These are phyloP conservation scores for Calendula officinalis DNA, from an alignment of 129 eudicot genomes.

Conservation along the genomic window DNA sequence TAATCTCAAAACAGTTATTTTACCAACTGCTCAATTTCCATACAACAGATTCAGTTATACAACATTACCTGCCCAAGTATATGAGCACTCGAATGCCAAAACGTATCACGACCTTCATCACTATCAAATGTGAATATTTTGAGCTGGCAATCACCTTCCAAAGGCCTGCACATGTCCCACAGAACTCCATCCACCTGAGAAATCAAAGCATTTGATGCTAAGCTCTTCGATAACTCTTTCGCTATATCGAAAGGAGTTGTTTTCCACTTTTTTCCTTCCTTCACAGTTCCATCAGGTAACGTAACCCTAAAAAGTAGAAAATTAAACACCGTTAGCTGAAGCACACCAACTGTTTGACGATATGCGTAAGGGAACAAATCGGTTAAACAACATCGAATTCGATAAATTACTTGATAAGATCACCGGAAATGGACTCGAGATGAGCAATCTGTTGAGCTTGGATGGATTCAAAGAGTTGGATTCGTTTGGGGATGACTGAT, in stretches of 20 bases:
- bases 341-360: constrained; percentile 20
- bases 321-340: neutral
- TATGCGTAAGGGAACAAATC: neutral
- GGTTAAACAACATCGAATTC: neutral
- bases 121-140: constrained; percentile 59
- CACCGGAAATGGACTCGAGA: constrained; percentile 47
- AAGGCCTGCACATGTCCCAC: constrained; percentile 91
- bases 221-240: constrained; percentile 62
- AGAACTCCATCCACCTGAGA: constrained; percentile 71
- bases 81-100: constrained; percentile 98
- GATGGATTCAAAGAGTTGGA: constrained; percentile 53
- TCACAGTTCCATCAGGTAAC: constrained; percentile 71
- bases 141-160: constrained; percentile 75
- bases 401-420: constrained; percentile 50
- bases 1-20: constrained; percentile 12
- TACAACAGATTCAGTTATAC: neutral
- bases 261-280: constrained; percentile 82
- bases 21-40: neutral
- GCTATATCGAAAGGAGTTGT: constrained; percentile 81
- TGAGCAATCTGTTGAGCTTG: constrained; percentile 45
- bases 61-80: constrained; percentile 78
- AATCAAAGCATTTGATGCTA: constrained; percentile 71
- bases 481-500: constrained; percentile 57
- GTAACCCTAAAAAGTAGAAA: constrained; percentile 45
- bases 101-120: constrained; percentile 78